Evolutionary conservation across 139 green algal species (phyloP).

Genomic region (Micractinium conductrix): DNA sequence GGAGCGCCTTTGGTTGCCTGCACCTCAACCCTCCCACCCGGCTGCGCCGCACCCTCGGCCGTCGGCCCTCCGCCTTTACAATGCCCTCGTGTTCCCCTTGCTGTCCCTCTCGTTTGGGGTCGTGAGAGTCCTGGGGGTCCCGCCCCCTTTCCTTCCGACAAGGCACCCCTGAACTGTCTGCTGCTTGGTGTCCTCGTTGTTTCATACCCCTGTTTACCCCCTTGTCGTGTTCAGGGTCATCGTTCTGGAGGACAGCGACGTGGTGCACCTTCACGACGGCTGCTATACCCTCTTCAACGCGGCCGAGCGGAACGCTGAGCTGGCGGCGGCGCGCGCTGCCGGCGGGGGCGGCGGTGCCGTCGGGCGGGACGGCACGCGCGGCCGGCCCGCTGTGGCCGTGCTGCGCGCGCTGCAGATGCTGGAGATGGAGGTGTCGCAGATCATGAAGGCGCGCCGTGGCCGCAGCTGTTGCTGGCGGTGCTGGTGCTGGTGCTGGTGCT

Average conservation of each 20-base stretch:
- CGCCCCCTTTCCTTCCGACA: too few species aligned
- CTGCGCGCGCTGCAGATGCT: constrained; percentile 84
- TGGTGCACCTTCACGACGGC: constrained; percentile 81
- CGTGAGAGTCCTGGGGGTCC: too few species aligned
- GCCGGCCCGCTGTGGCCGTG: constrained; percentile 41
- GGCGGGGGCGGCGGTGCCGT: neutral
- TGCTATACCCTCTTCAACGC: constrained; percentile 82
- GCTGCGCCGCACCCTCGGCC: too few species aligned
- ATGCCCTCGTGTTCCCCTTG: too few species aligned
- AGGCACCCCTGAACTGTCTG: too few species aligned
- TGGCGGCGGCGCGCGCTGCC: neutral
- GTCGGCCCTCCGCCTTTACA: too few species aligned
- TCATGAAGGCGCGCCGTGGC: constrained; percentile 86
- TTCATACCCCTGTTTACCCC: too few species aligned
- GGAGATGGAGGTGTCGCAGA: constrained; percentile 94
- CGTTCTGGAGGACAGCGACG: constrained; percentile 94
- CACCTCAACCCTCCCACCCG: too few species aligned
- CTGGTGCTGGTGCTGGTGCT: neutral
- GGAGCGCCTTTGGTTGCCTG: too few species aligned
- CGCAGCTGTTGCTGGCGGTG: too few species aligned
- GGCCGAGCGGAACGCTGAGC: constrained; percentile 9
- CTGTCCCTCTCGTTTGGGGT: too few species aligned
- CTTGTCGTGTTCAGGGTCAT: constrained; percentile 75
- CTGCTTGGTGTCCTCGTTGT: too few species aligned
- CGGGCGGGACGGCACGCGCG: constrained; percentile 29